Conservation (phyloP, 2,329 filamentous ascomycete species). For the Fusarium sp. region DNA sequence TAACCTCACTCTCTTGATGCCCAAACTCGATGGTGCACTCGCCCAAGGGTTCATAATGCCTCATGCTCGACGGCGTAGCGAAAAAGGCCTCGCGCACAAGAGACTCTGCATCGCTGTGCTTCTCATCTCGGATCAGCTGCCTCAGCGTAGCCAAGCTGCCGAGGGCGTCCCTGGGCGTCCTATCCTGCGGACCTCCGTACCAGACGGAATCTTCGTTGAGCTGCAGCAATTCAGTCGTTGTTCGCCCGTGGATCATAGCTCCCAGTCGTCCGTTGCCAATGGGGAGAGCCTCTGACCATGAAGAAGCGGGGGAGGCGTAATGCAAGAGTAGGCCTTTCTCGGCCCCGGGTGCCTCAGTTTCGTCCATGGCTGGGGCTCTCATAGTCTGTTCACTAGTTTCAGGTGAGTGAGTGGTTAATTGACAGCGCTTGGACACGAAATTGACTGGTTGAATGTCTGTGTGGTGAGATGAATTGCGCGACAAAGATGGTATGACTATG, state of each 20-base stretch:
- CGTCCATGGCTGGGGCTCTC: slow-evolving; percentile 5
- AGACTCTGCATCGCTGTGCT: slow-evolving; percentile 43
- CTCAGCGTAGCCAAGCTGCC: slow-evolving; percentile 36
- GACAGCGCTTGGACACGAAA: background rate
- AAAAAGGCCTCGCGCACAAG: slow-evolving; percentile 44
- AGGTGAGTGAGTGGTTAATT: too few relatives aligned
- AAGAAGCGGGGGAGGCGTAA: slow-evolving; percentile 42
- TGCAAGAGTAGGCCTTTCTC: slow-evolving; percentile 37
- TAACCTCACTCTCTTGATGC: slow-evolving; percentile 47
- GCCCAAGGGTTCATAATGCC: slow-evolving; percentile 51
- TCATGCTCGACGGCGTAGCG: slow-evolving; percentile 43
- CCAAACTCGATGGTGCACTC: slow-evolving; percentile 55
- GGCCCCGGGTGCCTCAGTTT: background rate
- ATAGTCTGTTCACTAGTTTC: too few relatives aligned
- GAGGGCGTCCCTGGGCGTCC: slow-evolving; percentile 53
- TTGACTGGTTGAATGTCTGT: background rate
- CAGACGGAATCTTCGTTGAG: slow-evolving; percentile 64
- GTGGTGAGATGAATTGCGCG: background rate
- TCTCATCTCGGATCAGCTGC: slow-evolving; percentile 41
- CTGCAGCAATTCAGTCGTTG: slow-evolving; percentile 55
- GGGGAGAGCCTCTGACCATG: slow-evolving; percentile 56
- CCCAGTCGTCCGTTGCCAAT: slow-evolving; percentile 62
- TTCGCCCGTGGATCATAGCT: slow-evolving; percentile 59
- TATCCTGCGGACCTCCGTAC: slow-evolving; percentile 60
- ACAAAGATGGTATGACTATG: background rate